A percentile compares a stretch with the other conserved stretches of the same genome.
phyloP scores from a whole-genome alignment of 2,329 filamentous ascomycete genomes.

The Aureobasidium vineae region DNA sequence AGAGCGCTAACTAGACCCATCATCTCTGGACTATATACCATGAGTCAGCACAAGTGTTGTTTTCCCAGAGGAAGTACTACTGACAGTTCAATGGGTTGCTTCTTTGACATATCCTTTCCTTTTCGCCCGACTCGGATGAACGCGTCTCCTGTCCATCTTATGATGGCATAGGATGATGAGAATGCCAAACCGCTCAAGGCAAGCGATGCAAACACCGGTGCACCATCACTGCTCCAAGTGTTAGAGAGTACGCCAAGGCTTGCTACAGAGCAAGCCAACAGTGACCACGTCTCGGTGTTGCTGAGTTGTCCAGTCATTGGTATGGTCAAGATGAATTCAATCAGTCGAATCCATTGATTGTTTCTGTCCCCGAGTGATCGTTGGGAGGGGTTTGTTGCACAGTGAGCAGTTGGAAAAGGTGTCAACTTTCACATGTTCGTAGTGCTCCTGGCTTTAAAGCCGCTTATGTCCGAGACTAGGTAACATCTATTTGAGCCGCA shows the following conservation, averaged over 20 bases:
- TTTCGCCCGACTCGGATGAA: constrained; percentile 88
- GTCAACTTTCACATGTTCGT: constrained; percentile 15
- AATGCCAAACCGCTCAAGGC: constrained; percentile 86
- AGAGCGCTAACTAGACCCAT: constrained; percentile 94
- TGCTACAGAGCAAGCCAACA: constrained; percentile 63
- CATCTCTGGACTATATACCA: constrained; percentile 68
- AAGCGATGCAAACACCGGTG: constrained; percentile 83
- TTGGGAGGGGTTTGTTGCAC: background rate
- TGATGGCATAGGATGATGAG: constrained; percentile 75
- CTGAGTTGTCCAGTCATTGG: constrained; percentile 42
- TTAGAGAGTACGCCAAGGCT: constrained; percentile 74
- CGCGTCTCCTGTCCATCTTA: constrained; percentile 86
- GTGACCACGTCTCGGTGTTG: constrained; percentile 55
- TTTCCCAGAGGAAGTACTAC: constrained; percentile 33
- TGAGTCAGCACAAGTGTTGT: constrained; percentile 22
- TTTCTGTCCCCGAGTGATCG: background rate
- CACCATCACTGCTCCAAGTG: constrained; percentile 79
- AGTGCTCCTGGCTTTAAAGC: background rate
- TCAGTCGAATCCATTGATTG: background rate
- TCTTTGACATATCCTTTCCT: constrained; percentile 83
- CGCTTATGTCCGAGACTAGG: constrained; percentile 20
- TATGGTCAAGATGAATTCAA: background rate
- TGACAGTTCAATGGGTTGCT: constrained; percentile 70
- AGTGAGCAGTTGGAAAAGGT: constrained; percentile 16
- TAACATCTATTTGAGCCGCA: background rate